phyloP scores from a whole-genome alignment of 768 basidiomycete species.

The Exidia glandulosa region DNA sequence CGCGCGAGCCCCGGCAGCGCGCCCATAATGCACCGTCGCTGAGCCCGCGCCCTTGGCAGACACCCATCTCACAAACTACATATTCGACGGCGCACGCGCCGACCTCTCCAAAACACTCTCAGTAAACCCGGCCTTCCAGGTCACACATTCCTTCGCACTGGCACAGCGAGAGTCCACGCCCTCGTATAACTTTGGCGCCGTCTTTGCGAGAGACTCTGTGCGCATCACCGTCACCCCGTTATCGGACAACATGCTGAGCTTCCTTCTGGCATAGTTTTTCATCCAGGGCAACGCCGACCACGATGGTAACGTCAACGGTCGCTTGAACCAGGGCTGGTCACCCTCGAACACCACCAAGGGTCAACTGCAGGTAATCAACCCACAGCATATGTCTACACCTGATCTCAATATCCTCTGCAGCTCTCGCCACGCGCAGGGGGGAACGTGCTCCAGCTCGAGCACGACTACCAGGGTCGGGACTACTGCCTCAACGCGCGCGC shows the following conservation, averaged over 20 bases:
- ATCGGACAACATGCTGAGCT: background rate
- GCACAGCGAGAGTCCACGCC: conserved; percentile 78
- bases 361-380: conserved; percentile 61
- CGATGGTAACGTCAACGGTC: conserved; percentile 79
- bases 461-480: conserved; percentile 84
- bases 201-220: conserved; percentile 80
- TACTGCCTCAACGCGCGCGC: conserved; percentile 79
- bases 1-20: conserved; percentile 20
- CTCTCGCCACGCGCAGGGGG: conserved; percentile 67
- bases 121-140: conserved; percentile 92
- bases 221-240: conserved; percentile 6
- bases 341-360: conserved; percentile 70
- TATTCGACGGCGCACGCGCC: conserved; percentile 95
- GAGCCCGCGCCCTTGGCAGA: conserved; percentile 36
- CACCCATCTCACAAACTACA: conserved; percentile 85
- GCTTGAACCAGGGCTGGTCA: conserved; percentile 85
- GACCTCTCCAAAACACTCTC: conserved; percentile 92
- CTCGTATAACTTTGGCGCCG: conserved; percentile 89
- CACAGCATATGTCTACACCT: background rate
- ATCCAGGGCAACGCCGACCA: conserved; percentile 91
- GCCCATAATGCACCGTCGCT: too few relatives aligned
- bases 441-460: conserved; percentile 89
- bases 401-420: conserved; percentile 28
- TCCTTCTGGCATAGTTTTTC: conserved; percentile 70
- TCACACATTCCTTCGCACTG: conserved; percentile 89